Conservation (phyloP, 2,329 filamentous ascomycete genomes). For the Ceratocystis albifundus region DNA sequence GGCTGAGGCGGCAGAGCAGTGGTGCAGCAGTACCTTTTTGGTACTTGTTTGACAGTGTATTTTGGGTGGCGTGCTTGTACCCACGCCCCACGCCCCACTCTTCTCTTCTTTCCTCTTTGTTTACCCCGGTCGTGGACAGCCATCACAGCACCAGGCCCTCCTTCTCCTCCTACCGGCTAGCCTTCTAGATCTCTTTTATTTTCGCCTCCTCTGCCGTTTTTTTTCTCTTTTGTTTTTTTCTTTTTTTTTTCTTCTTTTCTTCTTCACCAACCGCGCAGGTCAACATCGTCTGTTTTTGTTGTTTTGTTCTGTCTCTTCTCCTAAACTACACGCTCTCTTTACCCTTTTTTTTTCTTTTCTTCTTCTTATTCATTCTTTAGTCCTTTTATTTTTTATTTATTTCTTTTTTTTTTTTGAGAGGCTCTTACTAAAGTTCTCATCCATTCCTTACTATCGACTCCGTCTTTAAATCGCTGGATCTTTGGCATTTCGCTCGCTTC, state of each 20-base stretch:
- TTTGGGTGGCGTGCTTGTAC: not conserved
- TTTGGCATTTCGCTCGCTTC: not conserved
- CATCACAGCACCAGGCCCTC: constrained; percentile 11
- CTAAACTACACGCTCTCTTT: not conserved
- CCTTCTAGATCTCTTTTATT: constrained; percentile 8
- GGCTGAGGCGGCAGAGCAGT: not conserved
- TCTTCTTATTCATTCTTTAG: constrained; percentile 11
- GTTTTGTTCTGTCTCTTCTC: constrained; percentile 6
- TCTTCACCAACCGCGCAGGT: constrained; percentile 16
- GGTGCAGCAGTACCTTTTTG: not conserved
- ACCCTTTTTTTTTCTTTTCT: not conserved
- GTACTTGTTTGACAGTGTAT: not conserved
- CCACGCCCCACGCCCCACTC: not conserved
- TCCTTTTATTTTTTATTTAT: constrained; percentile 9
- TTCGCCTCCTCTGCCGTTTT: not conserved
- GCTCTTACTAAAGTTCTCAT: not conserved
- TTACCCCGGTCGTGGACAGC: not conserved
- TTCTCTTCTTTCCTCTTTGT: not conserved
- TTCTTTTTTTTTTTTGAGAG: not conserved
- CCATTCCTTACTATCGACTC: constrained; percentile 6
- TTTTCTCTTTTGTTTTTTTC: not conserved
- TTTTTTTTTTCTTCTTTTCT: constrained; percentile 14
- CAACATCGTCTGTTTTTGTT: constrained; percentile 13
- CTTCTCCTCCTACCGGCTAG: not conserved
- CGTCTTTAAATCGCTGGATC: not conserved